These are phyloP conservation scores for Haplosporangium gracile DNA, from an alignment of 192 early-diverging fungal species.

Conservation along the genomic window DNA sequence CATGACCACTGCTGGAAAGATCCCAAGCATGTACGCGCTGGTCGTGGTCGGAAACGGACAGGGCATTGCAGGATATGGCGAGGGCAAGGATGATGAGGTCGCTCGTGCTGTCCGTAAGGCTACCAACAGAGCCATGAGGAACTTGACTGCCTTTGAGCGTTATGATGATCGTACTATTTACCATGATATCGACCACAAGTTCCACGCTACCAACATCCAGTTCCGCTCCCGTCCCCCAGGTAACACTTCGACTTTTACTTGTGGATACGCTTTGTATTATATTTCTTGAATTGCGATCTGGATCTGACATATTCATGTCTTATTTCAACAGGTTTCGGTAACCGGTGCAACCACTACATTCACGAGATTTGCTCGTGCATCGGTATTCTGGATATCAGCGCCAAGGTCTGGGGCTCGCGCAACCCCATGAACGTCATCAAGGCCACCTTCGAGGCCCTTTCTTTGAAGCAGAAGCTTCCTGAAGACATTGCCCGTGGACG, in stretches of 20 bases:
- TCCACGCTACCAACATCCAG: constrained; percentile 85
- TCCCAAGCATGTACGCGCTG: constrained; percentile 86
- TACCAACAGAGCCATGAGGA: constrained; percentile 88
- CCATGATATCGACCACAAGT: constrained; percentile 90
- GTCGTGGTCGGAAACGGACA: constrained; percentile 96
- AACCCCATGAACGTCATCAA: constrained; percentile 99
- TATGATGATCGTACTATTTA: constrained; percentile 96
- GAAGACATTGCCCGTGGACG: constrained; percentile 89
- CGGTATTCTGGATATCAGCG: constrained; percentile 93
- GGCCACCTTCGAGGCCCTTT: constrained; percentile 92
- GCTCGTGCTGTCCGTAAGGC: constrained; percentile 89
- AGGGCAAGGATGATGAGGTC: constrained; percentile 87
- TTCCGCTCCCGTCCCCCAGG: constrained; percentile 90
- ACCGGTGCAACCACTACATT: constrained; percentile 92
- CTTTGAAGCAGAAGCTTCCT: constrained; percentile 79
- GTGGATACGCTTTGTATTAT: background rate
- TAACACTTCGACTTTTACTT: constrained; percentile 38
- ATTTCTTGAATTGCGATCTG: background rate
- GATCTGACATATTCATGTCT: background rate
- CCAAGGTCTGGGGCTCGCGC: constrained; percentile 91
- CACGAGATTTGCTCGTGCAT: constrained; percentile 96
- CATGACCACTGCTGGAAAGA: constrained; percentile 85
- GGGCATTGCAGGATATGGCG: constrained; percentile 93
- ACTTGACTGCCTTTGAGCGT: constrained; percentile 84
- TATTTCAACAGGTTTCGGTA: constrained; percentile 82